These are phyloP conservation scores for Blastocystis sp. DNA, from an alignment of 352 stramenopile species.

Conservation along the genomic window DNA sequence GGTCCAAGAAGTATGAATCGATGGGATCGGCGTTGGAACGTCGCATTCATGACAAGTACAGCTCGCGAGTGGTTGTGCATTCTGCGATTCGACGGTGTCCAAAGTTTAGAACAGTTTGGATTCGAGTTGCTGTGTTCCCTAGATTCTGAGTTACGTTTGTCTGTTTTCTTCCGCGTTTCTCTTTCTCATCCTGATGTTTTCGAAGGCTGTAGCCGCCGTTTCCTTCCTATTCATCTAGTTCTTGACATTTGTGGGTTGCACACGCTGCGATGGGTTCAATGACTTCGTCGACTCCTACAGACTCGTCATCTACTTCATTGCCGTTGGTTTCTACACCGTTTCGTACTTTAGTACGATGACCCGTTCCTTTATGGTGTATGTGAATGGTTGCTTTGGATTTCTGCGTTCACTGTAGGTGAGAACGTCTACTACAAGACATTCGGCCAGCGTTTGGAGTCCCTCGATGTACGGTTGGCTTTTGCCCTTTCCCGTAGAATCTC, in stretches of 20 bases:
- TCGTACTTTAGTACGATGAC: constrained; percentile 19
- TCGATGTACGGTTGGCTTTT: neutral
- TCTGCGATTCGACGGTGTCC: neutral
- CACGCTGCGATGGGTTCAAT: neutral
- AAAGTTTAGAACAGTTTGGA: neutral
- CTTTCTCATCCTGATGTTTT: constrained; percentile 48
- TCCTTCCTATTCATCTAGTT: neutral
- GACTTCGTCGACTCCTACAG: neutral
- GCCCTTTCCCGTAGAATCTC: neutral
- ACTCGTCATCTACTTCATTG: neutral
- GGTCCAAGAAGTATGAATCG: neutral
- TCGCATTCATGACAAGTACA: constrained; percentile 7
- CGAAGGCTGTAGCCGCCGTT: neutral
- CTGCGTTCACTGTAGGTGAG: neutral
- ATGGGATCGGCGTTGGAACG: neutral
- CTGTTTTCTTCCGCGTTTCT: neutral
- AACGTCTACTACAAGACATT: neutral
- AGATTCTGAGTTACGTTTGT: constrained; percentile 6
- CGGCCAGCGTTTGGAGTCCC: neutral
- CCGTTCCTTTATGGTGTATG: constrained; percentile 7
- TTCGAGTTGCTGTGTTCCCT: neutral
- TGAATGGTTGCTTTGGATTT: neutral
- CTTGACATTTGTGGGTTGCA: neutral
- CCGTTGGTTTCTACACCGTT: neutral
- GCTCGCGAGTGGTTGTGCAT: neutral